Conservation (phyloP, 345 rosid species). For the Populus tremula region DNA sequence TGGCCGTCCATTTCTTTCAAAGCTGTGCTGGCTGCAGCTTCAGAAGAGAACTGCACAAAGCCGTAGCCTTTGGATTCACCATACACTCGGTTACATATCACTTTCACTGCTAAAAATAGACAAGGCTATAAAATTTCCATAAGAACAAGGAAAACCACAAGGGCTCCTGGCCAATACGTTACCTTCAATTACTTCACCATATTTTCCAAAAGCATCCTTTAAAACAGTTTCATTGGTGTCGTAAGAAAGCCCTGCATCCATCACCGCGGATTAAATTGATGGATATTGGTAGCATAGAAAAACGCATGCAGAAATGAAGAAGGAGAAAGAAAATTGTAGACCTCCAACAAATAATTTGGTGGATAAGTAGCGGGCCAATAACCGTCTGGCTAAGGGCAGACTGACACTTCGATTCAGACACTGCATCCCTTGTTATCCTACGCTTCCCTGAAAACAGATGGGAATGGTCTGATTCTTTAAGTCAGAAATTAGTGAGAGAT, state of each 20-base stretch:
- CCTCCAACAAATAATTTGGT: slow-evolving; percentile 64
- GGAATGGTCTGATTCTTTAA: too few species aligned
- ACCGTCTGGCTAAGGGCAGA: background rate
- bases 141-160: background rate
- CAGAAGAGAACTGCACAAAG: slow-evolving; percentile 56
- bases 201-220: slow-evolving; percentile 43
- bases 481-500: background rate
- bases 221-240: slow-evolving; percentile 68
- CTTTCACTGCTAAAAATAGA: slow-evolving; percentile 38
- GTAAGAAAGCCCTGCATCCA: slow-evolving; percentile 54
- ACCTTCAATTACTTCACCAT: slow-evolving; percentile 60
- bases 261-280: background rate
- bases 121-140: background rate
- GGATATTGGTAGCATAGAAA: background rate
- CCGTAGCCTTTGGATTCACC: slow-evolving; percentile 78
- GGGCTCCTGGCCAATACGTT: background rate
- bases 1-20: slow-evolving; percentile 57
- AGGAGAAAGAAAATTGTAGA: slow-evolving; percentile 5
- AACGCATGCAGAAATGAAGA: background rate
- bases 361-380: slow-evolving; percentile 23
- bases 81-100: slow-evolving; percentile 60
- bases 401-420: background rate
- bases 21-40: slow-evolving; percentile 55
- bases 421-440: slow-evolving; percentile 20
- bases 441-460: too few species aligned